Evolutionary conservation across 352 stramenopile genomes (phyloP).

Genomic region (Phytopythium ostracodes): DNA sequence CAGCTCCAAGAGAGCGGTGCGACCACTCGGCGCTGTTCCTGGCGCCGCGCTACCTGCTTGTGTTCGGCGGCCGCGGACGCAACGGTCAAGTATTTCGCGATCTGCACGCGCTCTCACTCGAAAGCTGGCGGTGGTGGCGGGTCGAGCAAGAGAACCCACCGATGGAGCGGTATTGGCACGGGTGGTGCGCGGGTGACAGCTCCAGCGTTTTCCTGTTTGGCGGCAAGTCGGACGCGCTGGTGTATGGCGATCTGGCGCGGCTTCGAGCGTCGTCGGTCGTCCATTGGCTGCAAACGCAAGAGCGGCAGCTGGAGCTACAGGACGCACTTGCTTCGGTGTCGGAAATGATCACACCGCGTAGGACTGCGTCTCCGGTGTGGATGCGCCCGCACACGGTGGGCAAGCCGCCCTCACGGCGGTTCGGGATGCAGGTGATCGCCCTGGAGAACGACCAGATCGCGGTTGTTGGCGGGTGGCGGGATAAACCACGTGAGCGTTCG

Average conservation of each 20-base stretch:
- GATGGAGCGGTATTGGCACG: slow-evolving; percentile 43
- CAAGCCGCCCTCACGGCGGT: slow-evolving; percentile 41
- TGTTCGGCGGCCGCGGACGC: slow-evolving; percentile 51
- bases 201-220: slow-evolving; percentile 51
- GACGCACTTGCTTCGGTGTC: neutral
- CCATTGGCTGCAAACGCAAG: neutral
- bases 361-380: slow-evolving; percentile 15
- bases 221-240: slow-evolving; percentile 52
- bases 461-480: slow-evolving; percentile 27
- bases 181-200: slow-evolving; percentile 24
- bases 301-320: neutral
- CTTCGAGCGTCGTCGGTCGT: slow-evolving; percentile 10
- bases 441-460: slow-evolving; percentile 38
- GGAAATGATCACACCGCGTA: neutral
- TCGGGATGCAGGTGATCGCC: slow-evolving; percentile 41
- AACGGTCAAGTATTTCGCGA: slow-evolving; percentile 54
- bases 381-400: slow-evolving; percentile 37
- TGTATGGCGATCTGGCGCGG: slow-evolving; percentile 47
- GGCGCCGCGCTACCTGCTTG: slow-evolving; percentile 33
- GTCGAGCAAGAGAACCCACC: slow-evolving; percentile 22
- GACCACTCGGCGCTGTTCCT: slow-evolving; percentile 59
- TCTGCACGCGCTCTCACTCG: slow-evolving; percentile 39
- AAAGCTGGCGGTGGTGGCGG: slow-evolving; percentile 43
- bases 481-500: neutral
- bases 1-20: slow-evolving; percentile 35